These are phyloP conservation scores for Botrytis fragariae DNA, from an alignment of 2,329 filamentous ascomycete genomes.

Conservation along the genomic window DNA sequence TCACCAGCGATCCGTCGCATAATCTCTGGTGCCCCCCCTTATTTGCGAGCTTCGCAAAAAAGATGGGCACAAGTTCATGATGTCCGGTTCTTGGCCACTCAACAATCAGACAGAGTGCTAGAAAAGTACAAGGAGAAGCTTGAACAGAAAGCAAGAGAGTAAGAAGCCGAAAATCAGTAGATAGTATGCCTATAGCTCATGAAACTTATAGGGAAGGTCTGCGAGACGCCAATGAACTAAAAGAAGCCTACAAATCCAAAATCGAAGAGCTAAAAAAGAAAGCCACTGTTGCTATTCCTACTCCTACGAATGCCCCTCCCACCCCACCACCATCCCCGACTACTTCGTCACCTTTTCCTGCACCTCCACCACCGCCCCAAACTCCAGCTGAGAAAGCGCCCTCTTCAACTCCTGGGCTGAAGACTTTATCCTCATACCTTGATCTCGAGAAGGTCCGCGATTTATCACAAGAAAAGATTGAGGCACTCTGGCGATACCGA, in stretches of 20 bases:
- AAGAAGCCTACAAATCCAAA: conserved; percentile 79
- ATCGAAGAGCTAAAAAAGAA: conserved; percentile 70
- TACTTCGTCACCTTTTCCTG: conserved; percentile 36
- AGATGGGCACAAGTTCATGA: conserved; percentile 92
- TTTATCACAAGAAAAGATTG: conserved; percentile 78
- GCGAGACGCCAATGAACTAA: conserved; percentile 70
- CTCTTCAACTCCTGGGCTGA: conserved; percentile 42
- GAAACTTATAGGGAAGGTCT: conserved; percentile 52
- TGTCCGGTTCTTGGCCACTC: conserved; percentile 83
- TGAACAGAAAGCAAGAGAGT: conserved; percentile 72
- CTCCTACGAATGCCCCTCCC: conserved; percentile 37
- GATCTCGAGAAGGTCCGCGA: conserved; percentile 73
- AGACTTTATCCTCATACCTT: conserved; percentile 66
- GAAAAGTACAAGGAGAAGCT: conserved; percentile 90
- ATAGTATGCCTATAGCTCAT: background rate
- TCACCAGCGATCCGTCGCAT: conserved; percentile 48
- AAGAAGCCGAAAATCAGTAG: conserved; percentile 20
- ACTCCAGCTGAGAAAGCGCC: conserved; percentile 26
- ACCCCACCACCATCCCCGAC: conserved; percentile 37
- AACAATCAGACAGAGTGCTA: conserved; percentile 64
- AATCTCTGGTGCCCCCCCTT: conserved; percentile 34
- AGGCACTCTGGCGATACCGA: conserved; percentile 84
- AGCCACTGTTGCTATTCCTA: conserved; percentile 52
- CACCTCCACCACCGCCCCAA: conserved; percentile 40
- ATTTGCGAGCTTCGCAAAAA: conserved; percentile 54